These are phyloP conservation scores for Cryptococcus wingfieldii DNA, from an alignment of 1,284 basidiomycete species.

Conservation along the genomic window DNA sequence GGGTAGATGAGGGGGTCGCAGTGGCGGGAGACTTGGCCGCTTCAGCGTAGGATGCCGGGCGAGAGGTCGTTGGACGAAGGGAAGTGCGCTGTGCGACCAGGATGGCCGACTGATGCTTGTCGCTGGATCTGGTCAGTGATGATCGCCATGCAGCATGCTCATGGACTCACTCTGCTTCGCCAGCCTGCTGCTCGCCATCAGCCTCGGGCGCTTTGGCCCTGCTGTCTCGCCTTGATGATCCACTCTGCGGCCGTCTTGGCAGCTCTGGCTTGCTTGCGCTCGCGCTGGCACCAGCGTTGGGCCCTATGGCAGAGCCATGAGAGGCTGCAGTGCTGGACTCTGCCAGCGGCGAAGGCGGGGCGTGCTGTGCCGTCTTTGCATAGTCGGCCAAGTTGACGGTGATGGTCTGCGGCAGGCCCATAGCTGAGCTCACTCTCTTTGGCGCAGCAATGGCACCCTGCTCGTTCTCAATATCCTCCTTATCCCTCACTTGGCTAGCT, in stretches of 20 bases:
- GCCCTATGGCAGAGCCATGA: not conserved
- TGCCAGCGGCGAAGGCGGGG: not conserved
- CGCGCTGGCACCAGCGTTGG: slow-evolving; percentile 3
- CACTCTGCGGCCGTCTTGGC: slow-evolving; percentile 10
- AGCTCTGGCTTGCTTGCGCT: slow-evolving; percentile 6
- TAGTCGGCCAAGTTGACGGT: slow-evolving; percentile 44
- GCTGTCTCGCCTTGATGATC: not conserved
- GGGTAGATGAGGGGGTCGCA: slow-evolving; percentile 7
- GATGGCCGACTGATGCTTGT: slow-evolving; percentile 17
- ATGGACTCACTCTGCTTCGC: not conserved
- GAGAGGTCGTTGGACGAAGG: slow-evolving; percentile 21
- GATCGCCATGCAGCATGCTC: not conserved
- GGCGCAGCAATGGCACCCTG: not conserved
- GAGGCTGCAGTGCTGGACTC: not conserved
- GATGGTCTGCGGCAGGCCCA: slow-evolving; percentile 27
- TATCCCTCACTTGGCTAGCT: slow-evolving; percentile 29
- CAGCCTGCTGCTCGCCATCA: not conserved
- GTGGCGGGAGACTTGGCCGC: slow-evolving; percentile 9
- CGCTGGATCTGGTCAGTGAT: not conserved
- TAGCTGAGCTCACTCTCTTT: slow-evolving; percentile 16
- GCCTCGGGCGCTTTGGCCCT: not conserved
- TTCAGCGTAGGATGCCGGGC: slow-evolving; percentile 17
- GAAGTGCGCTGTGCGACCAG: slow-evolving; percentile 25
- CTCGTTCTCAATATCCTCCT: slow-evolving; percentile 3
- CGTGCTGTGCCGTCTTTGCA: slow-evolving; percentile 10